Evolutionary conservation across 2,329 filamentous ascomycete species (phyloP), one percentile per base, ranked within the genome.

Genomic region (Talaromyces albobiverticillius): DNA sequence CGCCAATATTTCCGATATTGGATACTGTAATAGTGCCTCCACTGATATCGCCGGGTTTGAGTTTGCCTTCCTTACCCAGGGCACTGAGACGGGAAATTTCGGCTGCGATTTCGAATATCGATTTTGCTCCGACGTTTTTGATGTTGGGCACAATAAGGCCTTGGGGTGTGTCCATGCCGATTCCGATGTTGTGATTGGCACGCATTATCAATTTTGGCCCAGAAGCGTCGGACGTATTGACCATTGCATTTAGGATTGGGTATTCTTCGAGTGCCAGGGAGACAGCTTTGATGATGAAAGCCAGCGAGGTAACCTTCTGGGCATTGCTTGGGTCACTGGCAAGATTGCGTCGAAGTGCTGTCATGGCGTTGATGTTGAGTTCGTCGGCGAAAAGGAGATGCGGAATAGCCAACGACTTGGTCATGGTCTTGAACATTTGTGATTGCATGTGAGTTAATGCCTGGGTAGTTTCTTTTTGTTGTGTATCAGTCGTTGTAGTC

Each of bases 371-470:
- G 70, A 96, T 87, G 74, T 95, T 88, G 47, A 96, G 79, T 67
- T 93, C 89, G 72, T 96, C 91, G 36, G 90, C 88, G 75, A 95
- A 99, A 57, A 97, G 83, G 74, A 99, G 96, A 73, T 97, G 94
- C 0, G 94, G 94, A 63, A 96, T 97, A 48, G 75, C 83, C 59
- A 99, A 81, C 2, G 93, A 96, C 55, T 85, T 85, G 13, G 93
- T 96, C 94, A 99, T 99, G 57, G 86, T 82, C 76, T 95, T 96
- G 84, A 96, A 97, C 94, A 99, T 99, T 67, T 90, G 88, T 34
- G 83, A 80, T 74, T 97, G 93, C 13, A 89, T 88, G 34, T 86
- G 86, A 11, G 89, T 89, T 57, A 99, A 78, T 54, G 82, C 77
- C 29, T 87, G 79, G 2, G 79, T 72, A 8, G 85, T 88, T 71